phyloP scores from a whole-genome alignment of 2,329 filamentous ascomycete genomes.

The Periglandula ipomoeae region DNA sequence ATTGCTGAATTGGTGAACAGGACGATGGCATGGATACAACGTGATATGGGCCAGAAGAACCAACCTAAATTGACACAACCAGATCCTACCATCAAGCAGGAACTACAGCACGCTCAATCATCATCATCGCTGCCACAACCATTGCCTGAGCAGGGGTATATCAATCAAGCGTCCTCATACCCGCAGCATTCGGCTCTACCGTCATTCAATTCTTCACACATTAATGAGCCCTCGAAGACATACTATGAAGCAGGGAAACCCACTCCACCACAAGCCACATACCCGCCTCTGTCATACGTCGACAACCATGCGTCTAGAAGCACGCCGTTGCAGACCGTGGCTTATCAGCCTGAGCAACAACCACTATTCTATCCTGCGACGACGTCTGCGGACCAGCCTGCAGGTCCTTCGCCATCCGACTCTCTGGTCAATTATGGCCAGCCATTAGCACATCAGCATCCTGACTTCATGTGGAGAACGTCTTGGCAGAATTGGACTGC shows the following conservation, averaged over 20 bases:
- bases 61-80: constrained; percentile 9
- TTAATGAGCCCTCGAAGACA: constrained; percentile 17
- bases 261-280: constrained; percentile 20
- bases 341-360: constrained; percentile 18
- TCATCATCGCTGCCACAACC: constrained; percentile 21
- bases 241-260: constrained; percentile 19
- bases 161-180: constrained; percentile 2
- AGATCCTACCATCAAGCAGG: constrained; percentile 27
- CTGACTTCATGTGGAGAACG: constrained; percentile 31
- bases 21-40: constrained; percentile 43
- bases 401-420: constrained; percentile 21
- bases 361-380: constrained; percentile 20
- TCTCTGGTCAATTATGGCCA: constrained; percentile 31
- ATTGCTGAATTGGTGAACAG: constrained; percentile 40
- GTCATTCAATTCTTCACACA: constrained; percentile 9
- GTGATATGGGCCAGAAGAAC: constrained; percentile 33
- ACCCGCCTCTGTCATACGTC: constrained; percentile 21
- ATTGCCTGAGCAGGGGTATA: constrained; percentile 25
- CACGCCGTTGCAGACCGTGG: neutral
- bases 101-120: constrained; percentile 20
- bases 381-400: constrained; percentile 14
- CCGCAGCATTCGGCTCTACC: constrained; percentile 17
- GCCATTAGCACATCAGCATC: constrained; percentile 20
- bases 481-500: constrained; percentile 48
- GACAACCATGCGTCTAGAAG: constrained; percentile 12